These are phyloP conservation scores for Dalbergia cultrata DNA, from an alignment of 306 rosid genomes.

Conservation along the genomic window DNA sequence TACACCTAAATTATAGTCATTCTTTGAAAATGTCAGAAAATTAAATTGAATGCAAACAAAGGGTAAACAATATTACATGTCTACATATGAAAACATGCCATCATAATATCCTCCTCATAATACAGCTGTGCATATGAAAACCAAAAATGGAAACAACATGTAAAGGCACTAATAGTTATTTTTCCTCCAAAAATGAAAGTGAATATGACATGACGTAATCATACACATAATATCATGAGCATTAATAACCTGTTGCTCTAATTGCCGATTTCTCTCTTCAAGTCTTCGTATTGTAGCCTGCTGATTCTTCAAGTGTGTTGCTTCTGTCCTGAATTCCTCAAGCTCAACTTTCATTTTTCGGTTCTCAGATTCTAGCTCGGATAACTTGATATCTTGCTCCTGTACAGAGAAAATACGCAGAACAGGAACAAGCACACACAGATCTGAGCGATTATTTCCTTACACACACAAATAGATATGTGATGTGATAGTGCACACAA, in stretches of 20 bases:
- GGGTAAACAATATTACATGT: neutral
- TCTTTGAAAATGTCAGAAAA: neutral
- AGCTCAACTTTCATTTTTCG: conserved; percentile 99
- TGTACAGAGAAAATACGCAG: conserved; percentile 51
- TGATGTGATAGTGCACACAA: conserved; percentile 14
- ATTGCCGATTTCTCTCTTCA: conserved; percentile 94
- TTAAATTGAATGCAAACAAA: neutral
- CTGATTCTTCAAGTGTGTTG: conserved; percentile 96
- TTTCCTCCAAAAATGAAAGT: conserved; percentile 29
- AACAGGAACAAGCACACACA: conserved; percentile 33
- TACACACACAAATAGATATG: conserved; percentile 7
- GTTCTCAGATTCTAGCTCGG: conserved; percentile 93
- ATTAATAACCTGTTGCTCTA: conserved; percentile 88
- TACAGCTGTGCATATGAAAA: conserved; percentile 12
- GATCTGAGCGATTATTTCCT: conserved; percentile 28
- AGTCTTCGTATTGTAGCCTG: conserved; percentile 98
- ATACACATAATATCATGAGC: conserved; percentile 42
- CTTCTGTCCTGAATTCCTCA: conserved; percentile 97
- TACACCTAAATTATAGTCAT: conserved; percentile 1
- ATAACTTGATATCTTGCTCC: conserved; percentile 92
- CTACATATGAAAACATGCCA: neutral
- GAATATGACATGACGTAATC: neutral
- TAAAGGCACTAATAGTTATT: conserved; percentile 9
- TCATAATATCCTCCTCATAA: conserved; percentile 12
- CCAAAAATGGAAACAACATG: conserved; percentile 3